These are phyloP conservation scores for Hypoxylon trugodes DNA, from an alignment of 495 filamentous ascomycete species.

Conservation along the genomic window DNA sequence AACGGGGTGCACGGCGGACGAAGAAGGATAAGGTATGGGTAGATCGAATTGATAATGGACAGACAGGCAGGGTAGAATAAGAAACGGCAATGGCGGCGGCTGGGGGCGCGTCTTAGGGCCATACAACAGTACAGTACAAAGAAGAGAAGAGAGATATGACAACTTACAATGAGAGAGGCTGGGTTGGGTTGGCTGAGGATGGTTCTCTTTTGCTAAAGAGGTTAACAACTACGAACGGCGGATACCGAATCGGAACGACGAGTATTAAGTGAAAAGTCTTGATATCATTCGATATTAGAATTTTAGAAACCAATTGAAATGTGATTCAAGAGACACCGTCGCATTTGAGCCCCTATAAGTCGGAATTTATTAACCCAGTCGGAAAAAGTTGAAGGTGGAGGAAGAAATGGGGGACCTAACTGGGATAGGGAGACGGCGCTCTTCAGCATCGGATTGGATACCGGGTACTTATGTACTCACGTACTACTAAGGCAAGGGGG, in stretches of 20 bases:
- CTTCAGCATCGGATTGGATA: too few relatives aligned
- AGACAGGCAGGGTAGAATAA: constrained; percentile 14
- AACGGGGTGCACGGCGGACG: neutral
- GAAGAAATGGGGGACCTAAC: neutral
- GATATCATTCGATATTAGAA: constrained; percentile 38
- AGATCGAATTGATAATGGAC: too few relatives aligned
- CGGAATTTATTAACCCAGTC: constrained; percentile 31
- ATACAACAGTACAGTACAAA: constrained; percentile 21
- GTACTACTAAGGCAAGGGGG: constrained; percentile 29
- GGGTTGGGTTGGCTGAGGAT: neutral
- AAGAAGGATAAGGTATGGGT: too few relatives aligned
- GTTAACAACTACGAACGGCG: constrained; percentile 7
- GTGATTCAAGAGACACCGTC: constrained; percentile 30
- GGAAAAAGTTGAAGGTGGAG: constrained; percentile 34
- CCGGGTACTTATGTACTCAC: neutral
- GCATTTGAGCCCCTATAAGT: constrained; percentile 39
- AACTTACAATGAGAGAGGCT: constrained; percentile 19
- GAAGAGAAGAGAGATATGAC: constrained; percentile 6
- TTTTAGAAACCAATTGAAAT: constrained; percentile 19
- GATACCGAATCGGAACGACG: constrained; percentile 18
- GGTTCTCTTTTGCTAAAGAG: constrained; percentile 12
- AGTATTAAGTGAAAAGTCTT: neutral
- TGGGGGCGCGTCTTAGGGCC: neutral
- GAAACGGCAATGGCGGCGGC: constrained; percentile 22
- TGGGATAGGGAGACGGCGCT: too few relatives aligned